These are phyloP conservation scores for Chaetomiaceae sp. DNA, from an alignment of 2,329 filamentous ascomycete species.

Conservation along the genomic window DNA sequence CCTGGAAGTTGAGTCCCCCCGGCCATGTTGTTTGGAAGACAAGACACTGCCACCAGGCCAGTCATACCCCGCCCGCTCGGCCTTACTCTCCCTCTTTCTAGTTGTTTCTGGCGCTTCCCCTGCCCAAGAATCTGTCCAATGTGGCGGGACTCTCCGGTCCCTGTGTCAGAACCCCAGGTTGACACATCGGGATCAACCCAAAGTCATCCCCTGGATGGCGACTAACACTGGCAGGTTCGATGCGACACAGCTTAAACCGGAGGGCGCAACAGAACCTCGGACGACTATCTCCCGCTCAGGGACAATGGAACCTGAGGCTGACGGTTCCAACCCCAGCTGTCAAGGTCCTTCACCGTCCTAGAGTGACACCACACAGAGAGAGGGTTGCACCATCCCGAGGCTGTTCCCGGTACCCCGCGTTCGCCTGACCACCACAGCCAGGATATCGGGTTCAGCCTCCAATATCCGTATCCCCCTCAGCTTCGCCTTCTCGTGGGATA, in stretches of 20 bases:
- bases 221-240: not conserved
- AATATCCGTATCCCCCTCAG: not conserved
- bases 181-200: not conserved
- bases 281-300: slow-evolving; percentile 18
- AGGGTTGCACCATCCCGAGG: not conserved
- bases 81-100: not conserved
- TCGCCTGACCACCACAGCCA: slow-evolving; percentile 24
- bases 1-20: too few species aligned
- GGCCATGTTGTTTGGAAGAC: not conserved
- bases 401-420: slow-evolving; percentile 3
- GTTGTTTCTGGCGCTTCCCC: not conserved
- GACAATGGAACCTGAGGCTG: slow-evolving; percentile 8
- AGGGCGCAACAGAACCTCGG: slow-evolving; percentile 14
- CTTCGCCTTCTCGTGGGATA: not conserved
- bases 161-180: not conserved
- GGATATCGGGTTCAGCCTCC: slow-evolving; percentile 25
- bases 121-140: not conserved
- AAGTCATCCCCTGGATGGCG: not conserved
- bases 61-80: not conserved
- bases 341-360: slow-evolving; percentile 5
- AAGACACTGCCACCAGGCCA: not conserved
- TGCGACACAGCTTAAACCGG: slow-evolving; percentile 14
- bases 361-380: not conserved
- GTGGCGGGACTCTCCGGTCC: not conserved
- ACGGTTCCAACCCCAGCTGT: not conserved